These are phyloP conservation scores for Leccinum fibrillosum DNA, from an alignment of 768 basidiomycete species.

Conservation along the genomic window DNA sequence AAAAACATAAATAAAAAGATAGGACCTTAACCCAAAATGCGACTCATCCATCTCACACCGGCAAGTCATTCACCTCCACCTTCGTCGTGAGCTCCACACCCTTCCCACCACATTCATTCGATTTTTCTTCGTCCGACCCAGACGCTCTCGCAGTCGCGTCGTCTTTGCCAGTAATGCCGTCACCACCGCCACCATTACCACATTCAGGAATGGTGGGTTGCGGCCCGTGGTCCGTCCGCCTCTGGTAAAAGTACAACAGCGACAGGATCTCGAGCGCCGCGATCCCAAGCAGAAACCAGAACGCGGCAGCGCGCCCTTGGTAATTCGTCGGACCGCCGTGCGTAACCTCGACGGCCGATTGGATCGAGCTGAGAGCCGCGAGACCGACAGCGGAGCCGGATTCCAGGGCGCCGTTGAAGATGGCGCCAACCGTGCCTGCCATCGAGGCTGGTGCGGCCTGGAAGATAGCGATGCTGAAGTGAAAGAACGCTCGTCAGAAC, in stretches of 20 bases:
- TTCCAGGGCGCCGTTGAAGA: constrained; percentile 55
- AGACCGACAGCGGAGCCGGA: constrained; percentile 50
- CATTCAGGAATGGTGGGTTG: background rate
- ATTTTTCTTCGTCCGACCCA: background rate
- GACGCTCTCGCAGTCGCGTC: background rate
- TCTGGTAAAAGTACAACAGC: constrained; percentile 35
- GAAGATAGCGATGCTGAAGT: constrained; percentile 47
- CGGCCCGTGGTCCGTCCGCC: constrained; percentile 9
- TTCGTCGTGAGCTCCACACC: background rate
- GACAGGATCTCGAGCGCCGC: constrained; percentile 31
- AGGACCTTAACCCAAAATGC: background rate
- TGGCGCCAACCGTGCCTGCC: constrained; percentile 54
- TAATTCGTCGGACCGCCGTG: constrained; percentile 33
- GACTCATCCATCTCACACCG: background rate
- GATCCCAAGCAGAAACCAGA: constrained; percentile 44
- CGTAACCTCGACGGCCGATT: constrained; percentile 39
- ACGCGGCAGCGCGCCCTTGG: constrained; percentile 42
- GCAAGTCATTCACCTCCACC: background rate
- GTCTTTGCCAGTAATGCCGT: background rate
- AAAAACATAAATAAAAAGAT: background rate
- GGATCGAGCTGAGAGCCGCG: constrained; percentile 48
- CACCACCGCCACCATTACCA: background rate
- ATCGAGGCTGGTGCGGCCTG: constrained; percentile 45
- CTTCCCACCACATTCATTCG: background rate
- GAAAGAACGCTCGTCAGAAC: background rate